A percentile compares a stretch with the other conserved stretches of the same genome.
Conservation (phyloP, 345 rosid species). For the Rhodamnia rubescens region DNA sequence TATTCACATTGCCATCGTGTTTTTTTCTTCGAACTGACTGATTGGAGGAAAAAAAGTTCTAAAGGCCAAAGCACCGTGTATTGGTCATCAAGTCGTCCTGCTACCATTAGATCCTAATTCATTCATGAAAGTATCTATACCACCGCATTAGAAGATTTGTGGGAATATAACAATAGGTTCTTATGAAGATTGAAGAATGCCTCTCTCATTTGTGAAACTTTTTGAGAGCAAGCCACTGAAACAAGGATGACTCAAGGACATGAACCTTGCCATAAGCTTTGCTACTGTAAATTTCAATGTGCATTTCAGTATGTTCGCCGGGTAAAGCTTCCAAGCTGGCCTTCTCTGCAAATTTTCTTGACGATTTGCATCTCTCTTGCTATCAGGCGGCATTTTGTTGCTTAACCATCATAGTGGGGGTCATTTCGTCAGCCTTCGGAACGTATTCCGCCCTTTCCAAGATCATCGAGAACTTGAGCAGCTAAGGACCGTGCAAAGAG, state of each 20-base stretch:
- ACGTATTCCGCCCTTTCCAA: constrained; percentile 55
- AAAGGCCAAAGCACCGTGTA: neutral
- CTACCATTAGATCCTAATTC: neutral
- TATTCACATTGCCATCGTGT: neutral
- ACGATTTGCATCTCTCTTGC: neutral
- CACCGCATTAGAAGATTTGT: neutral
- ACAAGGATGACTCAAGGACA: neutral
- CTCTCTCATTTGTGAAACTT: neutral
- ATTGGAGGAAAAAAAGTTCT: neutral
- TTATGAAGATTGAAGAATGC: neutral
- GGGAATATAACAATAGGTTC: neutral
- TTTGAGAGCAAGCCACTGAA: neutral
- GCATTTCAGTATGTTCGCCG: neutral
- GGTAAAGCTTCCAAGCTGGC: neutral
- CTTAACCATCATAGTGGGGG: constrained; percentile 56
- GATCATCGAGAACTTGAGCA: constrained; percentile 44
- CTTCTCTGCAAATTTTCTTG: neutral
- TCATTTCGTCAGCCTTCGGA: constrained; percentile 50
- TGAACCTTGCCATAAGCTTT: neutral
- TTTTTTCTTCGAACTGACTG: neutral
- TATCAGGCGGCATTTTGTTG: constrained; percentile 41
- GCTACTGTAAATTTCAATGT: neutral
- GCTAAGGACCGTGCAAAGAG: constrained; percentile 3
- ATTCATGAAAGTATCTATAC: neutral
- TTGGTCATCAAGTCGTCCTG: neutral